phyloP scores from a whole-genome alignment of 73 alveolate genomes.

The Paramecium sexaurelia region DNA sequence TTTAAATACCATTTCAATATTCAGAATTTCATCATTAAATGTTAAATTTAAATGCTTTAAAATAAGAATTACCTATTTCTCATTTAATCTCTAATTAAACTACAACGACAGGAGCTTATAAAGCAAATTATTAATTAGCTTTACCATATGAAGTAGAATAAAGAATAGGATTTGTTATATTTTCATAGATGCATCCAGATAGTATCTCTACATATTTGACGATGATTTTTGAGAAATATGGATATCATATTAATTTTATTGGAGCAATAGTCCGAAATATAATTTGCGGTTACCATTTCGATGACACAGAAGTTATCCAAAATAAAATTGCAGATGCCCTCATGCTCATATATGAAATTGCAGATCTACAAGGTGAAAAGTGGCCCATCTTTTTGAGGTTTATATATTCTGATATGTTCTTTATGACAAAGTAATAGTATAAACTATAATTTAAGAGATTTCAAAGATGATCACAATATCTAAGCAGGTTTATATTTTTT shows the following conservation, averaged over 20 bases:
- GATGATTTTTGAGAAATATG: conserved; percentile 23
- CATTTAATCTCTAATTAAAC: not conserved
- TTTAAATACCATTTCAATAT: not conserved
- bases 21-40: not conserved
- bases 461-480: conserved; percentile 20
- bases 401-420: not conserved
- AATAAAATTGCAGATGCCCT: not conserved
- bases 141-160: conserved; percentile 21
- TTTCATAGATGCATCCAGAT: not conserved
- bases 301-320: not conserved
- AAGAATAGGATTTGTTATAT: not conserved
- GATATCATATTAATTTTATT: conserved; percentile 7
- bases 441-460: not conserved
- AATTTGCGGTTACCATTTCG: not conserved
- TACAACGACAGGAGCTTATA: not conserved
- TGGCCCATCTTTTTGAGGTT: not conserved
- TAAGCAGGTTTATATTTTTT: not conserved
- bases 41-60: not conserved
- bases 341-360: not conserved
- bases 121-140: not conserved
- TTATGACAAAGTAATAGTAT: not conserved
- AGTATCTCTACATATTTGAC: not conserved
- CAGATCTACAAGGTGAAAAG: not conserved
- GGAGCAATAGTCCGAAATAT: conserved; percentile 8
- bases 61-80: not conserved